These are phyloP conservation scores for Tolypocladium tropicale DNA, from an alignment of 2,329 filamentous ascomycete species.

Conservation along the genomic window DNA sequence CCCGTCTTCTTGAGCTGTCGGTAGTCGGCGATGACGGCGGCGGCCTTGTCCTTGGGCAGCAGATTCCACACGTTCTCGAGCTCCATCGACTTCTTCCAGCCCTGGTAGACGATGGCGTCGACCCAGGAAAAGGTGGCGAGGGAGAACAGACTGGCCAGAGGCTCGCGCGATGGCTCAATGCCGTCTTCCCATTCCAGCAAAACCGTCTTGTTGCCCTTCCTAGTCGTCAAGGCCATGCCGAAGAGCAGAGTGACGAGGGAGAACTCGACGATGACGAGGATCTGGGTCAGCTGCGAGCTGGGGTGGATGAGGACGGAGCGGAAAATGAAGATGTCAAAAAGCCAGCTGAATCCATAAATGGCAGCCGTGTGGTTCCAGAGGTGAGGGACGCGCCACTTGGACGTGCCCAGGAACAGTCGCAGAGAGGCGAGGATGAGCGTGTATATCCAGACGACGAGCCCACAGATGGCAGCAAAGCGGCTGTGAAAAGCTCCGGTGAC, in stretches of 20 bases:
- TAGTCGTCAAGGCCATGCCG: slow-evolving; percentile 65
- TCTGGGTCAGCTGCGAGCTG: slow-evolving; percentile 48
- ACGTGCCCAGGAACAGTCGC: slow-evolving; percentile 57
- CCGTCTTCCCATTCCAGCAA: slow-evolving; percentile 81
- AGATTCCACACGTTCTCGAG: slow-evolving; percentile 88
- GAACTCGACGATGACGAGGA: slow-evolving; percentile 65
- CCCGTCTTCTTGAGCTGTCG: slow-evolving; percentile 76
- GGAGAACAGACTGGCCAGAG: slow-evolving; percentile 79
- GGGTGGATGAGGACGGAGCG: slow-evolving; percentile 79
- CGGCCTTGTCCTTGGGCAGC: slow-evolving; percentile 77
- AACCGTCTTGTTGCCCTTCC: slow-evolving; percentile 87
- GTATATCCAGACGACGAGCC: slow-evolving; percentile 71
- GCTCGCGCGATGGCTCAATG: slow-evolving; percentile 78
- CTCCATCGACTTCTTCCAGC: slow-evolving; percentile 76
- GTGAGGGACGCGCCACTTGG: slow-evolving; percentile 55
- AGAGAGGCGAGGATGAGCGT: slow-evolving; percentile 62
- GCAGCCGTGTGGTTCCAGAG: slow-evolving; percentile 89
- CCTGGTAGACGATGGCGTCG: slow-evolving; percentile 78
- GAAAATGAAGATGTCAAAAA: slow-evolving; percentile 66
- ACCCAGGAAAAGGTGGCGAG: slow-evolving; percentile 85
- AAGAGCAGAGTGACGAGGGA: slow-evolving; percentile 63
- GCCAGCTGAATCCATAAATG: slow-evolving; percentile 76
- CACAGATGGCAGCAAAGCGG: slow-evolving; percentile 50
- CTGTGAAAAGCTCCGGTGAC: slow-evolving; percentile 41
- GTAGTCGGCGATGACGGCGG: slow-evolving; percentile 68